Percentiles rank a stretch among this genome's conserved stretches.
These are phyloP conservation scores for Solioccasus polychromus DNA, from an alignment of 768 basidiomycete species.

Conservation along the genomic window DNA sequence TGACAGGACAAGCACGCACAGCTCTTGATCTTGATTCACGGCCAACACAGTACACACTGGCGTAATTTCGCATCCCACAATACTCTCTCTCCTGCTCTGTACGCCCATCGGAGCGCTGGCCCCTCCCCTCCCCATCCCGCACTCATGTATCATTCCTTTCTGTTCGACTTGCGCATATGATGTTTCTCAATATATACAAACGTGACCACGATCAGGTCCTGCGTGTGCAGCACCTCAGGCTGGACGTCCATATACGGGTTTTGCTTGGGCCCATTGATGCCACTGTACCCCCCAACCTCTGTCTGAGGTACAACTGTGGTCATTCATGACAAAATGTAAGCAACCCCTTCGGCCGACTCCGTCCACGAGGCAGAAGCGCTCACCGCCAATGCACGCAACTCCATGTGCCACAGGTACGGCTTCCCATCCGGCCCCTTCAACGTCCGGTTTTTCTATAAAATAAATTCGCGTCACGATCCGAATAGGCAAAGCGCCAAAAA, in stretches of 20 bases:
- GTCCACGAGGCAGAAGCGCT: not conserved
- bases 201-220: conserved; percentile 23
- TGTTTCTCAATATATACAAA: conserved; percentile 29
- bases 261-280: conserved; percentile 14
- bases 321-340: too few relatives aligned
- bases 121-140: too few relatives aligned
- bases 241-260: conserved; percentile 15
- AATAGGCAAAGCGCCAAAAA: too few relatives aligned
- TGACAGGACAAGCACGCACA: too few relatives aligned
- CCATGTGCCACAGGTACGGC: conserved; percentile 32
- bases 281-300: conserved; percentile 8
- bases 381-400: conserved; percentile 9
- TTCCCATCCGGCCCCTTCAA: conserved; percentile 32
- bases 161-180: too few relatives aligned
- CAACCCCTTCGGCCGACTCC: not conserved
- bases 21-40: too few relatives aligned
- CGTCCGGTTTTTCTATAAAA: conserved; percentile 12
- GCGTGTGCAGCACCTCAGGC: conserved; percentile 15
- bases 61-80: too few relatives aligned
- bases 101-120: too few relatives aligned
- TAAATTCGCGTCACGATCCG: too few relatives aligned
- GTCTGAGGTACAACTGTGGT: conserved; percentile 18
- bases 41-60: too few relatives aligned
- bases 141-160: too few relatives aligned
- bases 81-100: too few relatives aligned